Base-by-base conservation (phyloP, 768 basidiomycete genomes). In the Termitomyces eurrhizus region DNA sequence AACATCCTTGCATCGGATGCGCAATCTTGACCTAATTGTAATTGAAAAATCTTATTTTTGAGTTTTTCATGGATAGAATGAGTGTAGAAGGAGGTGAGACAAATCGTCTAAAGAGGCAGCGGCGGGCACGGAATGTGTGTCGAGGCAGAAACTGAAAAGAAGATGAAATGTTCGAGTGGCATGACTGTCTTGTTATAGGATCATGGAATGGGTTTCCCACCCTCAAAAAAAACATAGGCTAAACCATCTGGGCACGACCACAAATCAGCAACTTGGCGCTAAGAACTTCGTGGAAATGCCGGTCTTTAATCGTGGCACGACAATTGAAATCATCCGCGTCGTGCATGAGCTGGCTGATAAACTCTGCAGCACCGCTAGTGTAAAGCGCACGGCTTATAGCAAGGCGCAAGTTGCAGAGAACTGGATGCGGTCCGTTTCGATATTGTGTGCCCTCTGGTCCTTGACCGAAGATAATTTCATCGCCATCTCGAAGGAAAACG, bases 401-500 rank as follows among this genome's bases (percentile, higher is more conserved):
- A 46, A 69, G 68, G 36, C 56, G 65, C 32, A 67, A 39, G 32
- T 70, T 68, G 45, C 67, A 69, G 36, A 69, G 66, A 12, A 67
- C 24, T 13, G 67, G 67, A 42, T 61, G 53, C 3, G 66, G 69
- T 37, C 66, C 67, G 18, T 36, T 52, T 48, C 64, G 63, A 54
- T 61, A 24, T 52, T 51, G 51, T 18, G 24, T n/a, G 7, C 61
- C 68, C 12, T 66, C 62, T 16, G 65, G 60, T 9, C 68, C 65
- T 13, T 33, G 51, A 7, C 67, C 69, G 32, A 68, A 67, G 6
- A 33, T 12, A 16, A 70, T 66, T 39, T 63, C 53, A 56, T 65
- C 65, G 26, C 66, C 67, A 42, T 66, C 61, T 37, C 60, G 61
- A 29, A 67, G 58, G 29, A 48, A 49, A 21, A 58, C 58, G 51